Evolutionary conservation across 352 stramenopile genomes (phyloP).

Genomic region (Hyaloperonospora brassicae): DNA sequence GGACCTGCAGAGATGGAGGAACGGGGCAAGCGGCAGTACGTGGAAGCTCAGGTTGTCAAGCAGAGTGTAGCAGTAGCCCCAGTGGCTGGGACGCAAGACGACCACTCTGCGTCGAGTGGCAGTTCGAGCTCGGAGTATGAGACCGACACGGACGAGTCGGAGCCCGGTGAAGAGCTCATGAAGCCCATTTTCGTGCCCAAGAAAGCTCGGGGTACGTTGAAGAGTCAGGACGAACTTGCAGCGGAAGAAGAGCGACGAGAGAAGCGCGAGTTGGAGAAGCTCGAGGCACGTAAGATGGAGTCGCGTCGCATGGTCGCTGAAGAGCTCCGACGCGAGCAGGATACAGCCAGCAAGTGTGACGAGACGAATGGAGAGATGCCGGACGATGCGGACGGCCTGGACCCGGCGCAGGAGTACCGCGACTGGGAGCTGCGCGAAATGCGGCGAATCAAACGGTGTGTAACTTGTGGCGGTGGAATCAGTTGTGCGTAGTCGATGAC

Average conservation of each 20-base stretch:
- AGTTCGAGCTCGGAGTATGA: constrained; percentile 69
- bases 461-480: neutral
- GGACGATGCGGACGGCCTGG: constrained; percentile 84
- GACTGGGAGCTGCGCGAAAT: constrained; percentile 93
- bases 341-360: constrained; percentile 30
- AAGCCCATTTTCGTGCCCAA: constrained; percentile 91
- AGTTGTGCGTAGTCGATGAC: constrained; percentile 4
- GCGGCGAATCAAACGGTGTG: constrained; percentile 84
- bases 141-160: constrained; percentile 74
- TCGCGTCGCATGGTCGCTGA: constrained; percentile 69
- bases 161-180: constrained; percentile 65
- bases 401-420: constrained; percentile 86
- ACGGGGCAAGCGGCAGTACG: constrained; percentile 12
- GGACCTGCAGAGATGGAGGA: constrained; percentile 5
- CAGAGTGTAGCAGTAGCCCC: constrained; percentile 5
- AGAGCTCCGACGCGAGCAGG: constrained; percentile 62
- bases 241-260: constrained; percentile 59
- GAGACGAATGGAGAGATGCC: constrained; percentile 83
- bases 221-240: constrained; percentile 67
- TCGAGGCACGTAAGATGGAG: constrained; percentile 57
- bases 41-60: constrained; percentile 37
- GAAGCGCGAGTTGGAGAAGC: constrained; percentile 49
- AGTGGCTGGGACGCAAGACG: constrained; percentile 2
- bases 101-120: constrained; percentile 35
- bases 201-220: constrained; percentile 78